These are phyloP conservation scores for Iberis amara DNA, from an alignment of 441 rosid species.

Conservation along the genomic window DNA sequence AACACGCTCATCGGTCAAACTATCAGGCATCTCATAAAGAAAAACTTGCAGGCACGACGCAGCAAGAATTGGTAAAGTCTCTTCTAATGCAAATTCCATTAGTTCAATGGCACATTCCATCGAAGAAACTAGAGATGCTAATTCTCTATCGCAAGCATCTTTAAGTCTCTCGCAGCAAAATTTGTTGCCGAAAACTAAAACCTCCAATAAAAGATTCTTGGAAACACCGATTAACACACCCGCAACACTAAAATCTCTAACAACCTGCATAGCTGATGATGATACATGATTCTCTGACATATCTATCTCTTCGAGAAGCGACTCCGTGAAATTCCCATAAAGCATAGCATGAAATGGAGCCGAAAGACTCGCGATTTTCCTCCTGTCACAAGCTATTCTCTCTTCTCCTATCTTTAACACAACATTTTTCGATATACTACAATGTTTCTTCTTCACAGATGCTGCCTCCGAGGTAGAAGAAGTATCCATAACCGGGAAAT, in stretches of 20 bases:
- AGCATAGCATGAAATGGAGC: constrained; percentile 92
- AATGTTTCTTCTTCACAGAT: constrained; percentile 31
- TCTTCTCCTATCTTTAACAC: constrained; percentile 69
- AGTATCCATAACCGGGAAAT: constrained; percentile 37
- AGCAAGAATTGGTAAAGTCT: constrained; percentile 71
- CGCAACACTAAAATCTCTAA: constrained; percentile 60
- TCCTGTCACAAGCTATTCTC: constrained; percentile 71
- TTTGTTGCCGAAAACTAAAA: constrained; percentile 71
- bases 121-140: constrained; percentile 57
- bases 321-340: constrained; percentile 77
- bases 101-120: constrained; percentile 83
- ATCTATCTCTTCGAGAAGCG: constrained; percentile 68
- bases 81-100: constrained; percentile 82
- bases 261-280: constrained; percentile 58
- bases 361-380: constrained; percentile 73
- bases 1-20: constrained; percentile 65
- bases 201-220: constrained; percentile 66
- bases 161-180: constrained; percentile 89
- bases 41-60: constrained; percentile 80
- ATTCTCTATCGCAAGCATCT: constrained; percentile 79
- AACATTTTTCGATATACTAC: constrained; percentile 39
- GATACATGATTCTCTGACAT: constrained; percentile 81
- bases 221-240: constrained; percentile 50
- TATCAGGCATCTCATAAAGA: constrained; percentile 67
- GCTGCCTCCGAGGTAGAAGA: constrained; percentile 35